Conservation (phyloP, 2,329 filamentous ascomycete genomes). For the Shiraia sp. region DNA sequence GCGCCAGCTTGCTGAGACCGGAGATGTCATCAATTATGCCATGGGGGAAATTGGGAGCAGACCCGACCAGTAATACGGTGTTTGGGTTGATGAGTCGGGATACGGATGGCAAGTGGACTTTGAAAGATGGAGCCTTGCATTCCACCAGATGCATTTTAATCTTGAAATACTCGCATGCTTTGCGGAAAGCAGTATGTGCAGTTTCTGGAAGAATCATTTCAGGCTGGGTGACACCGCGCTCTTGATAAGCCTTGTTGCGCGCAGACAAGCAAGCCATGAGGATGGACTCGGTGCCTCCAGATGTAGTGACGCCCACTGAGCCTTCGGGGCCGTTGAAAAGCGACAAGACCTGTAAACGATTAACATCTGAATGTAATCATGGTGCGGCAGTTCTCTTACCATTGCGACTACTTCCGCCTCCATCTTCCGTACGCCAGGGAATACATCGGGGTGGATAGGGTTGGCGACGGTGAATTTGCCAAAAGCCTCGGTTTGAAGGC, state of each 20-base stretch:
- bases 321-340: slow-evolving; percentile 89
- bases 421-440: slow-evolving; percentile 98
- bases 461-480: slow-evolving; percentile 93
- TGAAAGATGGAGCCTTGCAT: slow-evolving; percentile 83
- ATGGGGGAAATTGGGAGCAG: slow-evolving; percentile 96
- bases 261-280: slow-evolving; percentile 92
- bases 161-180: slow-evolving; percentile 92
- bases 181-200: slow-evolving; percentile 93
- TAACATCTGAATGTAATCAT: slow-evolving; percentile 5
- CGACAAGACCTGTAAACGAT: slow-evolving; percentile 58
- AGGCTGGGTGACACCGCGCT: slow-evolving; percentile 86
- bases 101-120: slow-evolving; percentile 78
- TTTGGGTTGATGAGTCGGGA: slow-evolving; percentile 89
- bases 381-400: slow-evolving; percentile 58
- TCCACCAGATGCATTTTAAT: slow-evolving; percentile 90
- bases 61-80: slow-evolving; percentile 90
- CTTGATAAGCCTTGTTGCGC: slow-evolving; percentile 82
- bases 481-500: slow-evolving; percentile 90
- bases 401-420: slow-evolving; percentile 97
- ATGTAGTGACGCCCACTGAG: slow-evolving; percentile 85
- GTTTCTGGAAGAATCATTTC: slow-evolving; percentile 98
- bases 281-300: slow-evolving; percentile 94
- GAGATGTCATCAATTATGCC: slow-evolving; percentile 96
- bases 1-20: slow-evolving; percentile 78
- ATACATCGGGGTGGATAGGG: slow-evolving; percentile 96